Percentiles rank a stretch among this genome's conserved stretches.
phyloP scores from a whole-genome alignment of 306 rosid species.

The Trifolium dubium region DNA sequence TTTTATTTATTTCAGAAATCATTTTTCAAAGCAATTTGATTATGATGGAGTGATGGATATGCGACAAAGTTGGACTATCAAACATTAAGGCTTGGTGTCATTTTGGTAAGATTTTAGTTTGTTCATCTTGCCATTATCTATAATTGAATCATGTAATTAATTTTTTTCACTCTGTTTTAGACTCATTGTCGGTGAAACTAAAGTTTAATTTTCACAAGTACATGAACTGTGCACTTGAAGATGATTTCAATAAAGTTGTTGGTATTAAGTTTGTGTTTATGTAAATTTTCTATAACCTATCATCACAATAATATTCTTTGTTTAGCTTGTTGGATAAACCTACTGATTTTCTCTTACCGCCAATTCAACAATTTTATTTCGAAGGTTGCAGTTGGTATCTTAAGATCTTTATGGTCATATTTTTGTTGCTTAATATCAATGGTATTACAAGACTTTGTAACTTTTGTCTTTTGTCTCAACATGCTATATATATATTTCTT shows the following conservation, averaged over 20 bases:
- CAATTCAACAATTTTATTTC: constrained; percentile 30
- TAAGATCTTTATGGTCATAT: constrained; percentile 82
- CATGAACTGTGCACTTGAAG: constrained; percentile 92
- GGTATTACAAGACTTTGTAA: constrained; percentile 49
- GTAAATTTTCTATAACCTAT: constrained; percentile 23
- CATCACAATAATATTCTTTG: constrained; percentile 8
- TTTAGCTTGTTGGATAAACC: neutral
- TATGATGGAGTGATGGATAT: too few species aligned
- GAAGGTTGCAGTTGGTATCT: constrained; percentile 81
- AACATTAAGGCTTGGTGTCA: constrained; percentile 75
- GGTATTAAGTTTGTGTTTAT: constrained; percentile 74
- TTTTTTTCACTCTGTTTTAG: constrained; percentile 44
- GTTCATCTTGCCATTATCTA: neutral
- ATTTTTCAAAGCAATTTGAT: constrained; percentile 80
- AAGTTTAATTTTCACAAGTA: constrained; percentile 83
- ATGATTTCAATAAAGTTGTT: constrained; percentile 83
- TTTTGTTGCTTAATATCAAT: constrained; percentile 72
- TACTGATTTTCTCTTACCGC: constrained; percentile 26
- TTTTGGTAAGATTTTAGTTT: too few species aligned
- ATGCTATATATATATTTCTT: neutral
- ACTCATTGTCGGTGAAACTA: constrained; percentile 72
- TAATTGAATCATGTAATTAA: neutral
- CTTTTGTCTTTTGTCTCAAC: neutral
- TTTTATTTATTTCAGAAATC: constrained; percentile 64
- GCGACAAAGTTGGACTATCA: constrained; percentile 74